Evolutionary conservation across 768 basidiomycete species (phyloP), one percentile per base, ranked within the genome.

Genomic region (Rhodotorula sphaerocarpa): DNA sequence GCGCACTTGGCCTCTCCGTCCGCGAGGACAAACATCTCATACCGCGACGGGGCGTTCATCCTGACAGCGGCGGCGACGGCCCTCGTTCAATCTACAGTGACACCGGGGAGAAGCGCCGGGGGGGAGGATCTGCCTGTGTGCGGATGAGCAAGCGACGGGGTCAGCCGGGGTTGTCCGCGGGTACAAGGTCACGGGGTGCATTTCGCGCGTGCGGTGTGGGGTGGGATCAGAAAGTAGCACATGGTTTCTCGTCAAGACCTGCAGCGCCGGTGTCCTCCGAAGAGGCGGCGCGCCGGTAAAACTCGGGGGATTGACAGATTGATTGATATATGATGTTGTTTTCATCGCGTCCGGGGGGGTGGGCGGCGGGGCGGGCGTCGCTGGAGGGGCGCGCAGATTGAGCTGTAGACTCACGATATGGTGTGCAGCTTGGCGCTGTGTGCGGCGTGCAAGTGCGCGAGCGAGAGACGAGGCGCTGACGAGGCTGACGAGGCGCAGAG

Each of bases 1-100:
- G 85, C 90, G 79, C 80, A 96, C 92, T 84, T 79, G 78, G 86
- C 87, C 79, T 99, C 92, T 73, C 86, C 88, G 71, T 96, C 91
- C 25, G 90, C 88, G 50, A 96, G 81, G 51, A 93, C 86, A 75
- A 84, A 95, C 69, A 88, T 80, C 76, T 95, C 91, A 73, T 85
- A 87, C 69, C 93, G 84, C 74, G 85, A 84, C n/a, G 90, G 91
- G 50, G 90, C 90, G 78, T 99, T 99, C 87, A 95, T 78, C 55
- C 50, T 89, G 69, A 52, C 36, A 18, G 50, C 21, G 3, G 18
- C 15, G 5, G 25, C 45, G 25, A 16, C 45, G 11, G 43, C 43
- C 27, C n/a, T 12, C 10, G 6, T n/a, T 7, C 23, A 28, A 14
- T 14, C 11, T 5, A 27, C 25, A 27, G 45, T 23, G 27, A 36